phyloP scores from a whole-genome alignment of 2,329 filamentous ascomycete species.

The Pseudogymnoascus sp. region DNA sequence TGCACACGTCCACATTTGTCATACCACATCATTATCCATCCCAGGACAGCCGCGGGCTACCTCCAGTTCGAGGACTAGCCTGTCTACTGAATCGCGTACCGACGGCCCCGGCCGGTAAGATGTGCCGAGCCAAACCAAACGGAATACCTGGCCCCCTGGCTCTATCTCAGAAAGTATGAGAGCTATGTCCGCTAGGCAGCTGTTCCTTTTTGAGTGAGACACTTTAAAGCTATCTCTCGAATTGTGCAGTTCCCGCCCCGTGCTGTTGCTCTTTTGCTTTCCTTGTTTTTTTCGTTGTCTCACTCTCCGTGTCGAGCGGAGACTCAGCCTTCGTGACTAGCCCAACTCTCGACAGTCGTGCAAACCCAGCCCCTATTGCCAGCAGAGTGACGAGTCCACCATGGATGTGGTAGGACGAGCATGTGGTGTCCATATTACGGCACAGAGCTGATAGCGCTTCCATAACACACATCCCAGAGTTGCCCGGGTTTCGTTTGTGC shows the following conservation, averaged over 20 bases:
- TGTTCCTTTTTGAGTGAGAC: not conserved
- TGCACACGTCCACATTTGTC: not conserved
- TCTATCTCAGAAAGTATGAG: not conserved
- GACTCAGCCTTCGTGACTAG: not conserved
- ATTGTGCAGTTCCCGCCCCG: not conserved
- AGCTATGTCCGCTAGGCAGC: not conserved
- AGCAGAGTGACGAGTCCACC: not conserved
- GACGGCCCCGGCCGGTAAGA: not conserved
- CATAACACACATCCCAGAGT: not conserved
- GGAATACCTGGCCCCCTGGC: not conserved
- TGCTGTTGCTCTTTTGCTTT: not conserved
- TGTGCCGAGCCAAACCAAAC: not conserved
- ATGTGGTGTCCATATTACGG: not conserved
- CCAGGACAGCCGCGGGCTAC: not conserved
- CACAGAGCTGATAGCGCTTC: not conserved
- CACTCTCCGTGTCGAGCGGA: not conserved
- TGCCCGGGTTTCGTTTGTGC: not conserved
- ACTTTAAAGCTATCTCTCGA: not conserved
- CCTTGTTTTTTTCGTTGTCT: not conserved
- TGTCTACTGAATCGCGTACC: not conserved
- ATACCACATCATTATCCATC: not conserved
- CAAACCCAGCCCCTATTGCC: conserved; percentile 1
- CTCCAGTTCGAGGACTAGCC: not conserved
- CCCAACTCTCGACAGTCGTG: not conserved
- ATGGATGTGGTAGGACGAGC: not conserved